Percentiles rank a stretch among this genome's conserved stretches.
Evolutionary conservation across 1,284 basidiomycete genomes (phyloP).

Genomic region (Puccinia sorghi): DNA sequence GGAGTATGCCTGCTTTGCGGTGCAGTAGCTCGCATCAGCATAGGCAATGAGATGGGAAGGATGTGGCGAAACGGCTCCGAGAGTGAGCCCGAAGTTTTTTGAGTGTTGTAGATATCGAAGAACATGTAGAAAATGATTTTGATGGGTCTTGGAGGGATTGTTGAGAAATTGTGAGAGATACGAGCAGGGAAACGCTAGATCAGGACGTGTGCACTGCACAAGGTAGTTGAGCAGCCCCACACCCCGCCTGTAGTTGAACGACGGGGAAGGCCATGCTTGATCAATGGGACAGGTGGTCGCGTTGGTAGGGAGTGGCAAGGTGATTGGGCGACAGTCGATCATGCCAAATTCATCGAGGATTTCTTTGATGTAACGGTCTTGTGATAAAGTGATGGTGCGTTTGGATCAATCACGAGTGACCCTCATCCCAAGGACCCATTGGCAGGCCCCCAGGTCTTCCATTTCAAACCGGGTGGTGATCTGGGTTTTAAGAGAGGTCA

Average conservation of each 20-base stretch:
- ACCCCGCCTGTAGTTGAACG: background rate
- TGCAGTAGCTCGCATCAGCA: no score
- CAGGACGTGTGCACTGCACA: constrained; percentile 10
- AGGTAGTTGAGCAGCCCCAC: constrained; percentile 15
- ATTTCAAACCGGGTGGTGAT: background rate
- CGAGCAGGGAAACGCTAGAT: background rate
- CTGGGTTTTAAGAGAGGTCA: background rate
- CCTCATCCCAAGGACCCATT: background rate
- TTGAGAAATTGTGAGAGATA: constrained; percentile 17
- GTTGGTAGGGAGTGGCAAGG: background rate
- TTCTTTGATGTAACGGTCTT: constrained; percentile 1
- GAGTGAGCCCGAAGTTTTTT: no score
- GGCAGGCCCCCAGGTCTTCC: background rate
- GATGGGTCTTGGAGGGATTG: background rate
- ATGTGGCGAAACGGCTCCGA: no score
- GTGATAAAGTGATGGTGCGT: background rate
- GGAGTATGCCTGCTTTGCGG: no score
- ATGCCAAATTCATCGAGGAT: constrained; percentile 11
- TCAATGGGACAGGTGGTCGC: background rate
- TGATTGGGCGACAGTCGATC: background rate
- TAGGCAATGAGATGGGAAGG: no score
- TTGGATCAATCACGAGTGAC: background rate
- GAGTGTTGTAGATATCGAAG: background rate
- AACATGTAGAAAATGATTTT: background rate
- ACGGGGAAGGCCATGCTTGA: background rate